Base-by-base conservation (phyloP, 208 protist genomes). In the Crithidia bombi region DNA sequence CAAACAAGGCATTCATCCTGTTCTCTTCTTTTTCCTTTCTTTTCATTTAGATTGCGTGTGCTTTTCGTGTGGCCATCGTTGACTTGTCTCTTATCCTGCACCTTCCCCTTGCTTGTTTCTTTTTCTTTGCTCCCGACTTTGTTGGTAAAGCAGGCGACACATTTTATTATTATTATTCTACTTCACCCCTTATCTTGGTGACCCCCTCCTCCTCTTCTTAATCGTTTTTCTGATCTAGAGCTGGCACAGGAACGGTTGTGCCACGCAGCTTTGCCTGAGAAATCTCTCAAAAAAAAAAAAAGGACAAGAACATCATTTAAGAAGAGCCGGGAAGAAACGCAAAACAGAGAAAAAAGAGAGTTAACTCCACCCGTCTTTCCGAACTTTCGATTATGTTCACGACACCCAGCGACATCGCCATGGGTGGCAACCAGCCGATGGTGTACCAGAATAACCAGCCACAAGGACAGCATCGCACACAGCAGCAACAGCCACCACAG, bases 371-470 rank as follows among this genome's bases (percentile, higher is more conserved):
- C 44, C 2, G 2, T 46, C 10, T 35, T 63, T 36, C 25, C 26
- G 33, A 21, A 11, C 46, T 64, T 51, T 41, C 15, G 14, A 56
- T 43, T 35, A 81, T 82, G 76, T 78, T 82, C 58, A 51, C 57
- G 28, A 43, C 57, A 51, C 52, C 62, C 0, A 82, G 59, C 70
- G 76, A 82, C 43, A 73, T 82, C 23, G 62, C 75, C 39, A 70
- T 66, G 59, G 47, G 49, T 32, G 75, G 75, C 1, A 81, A 75
- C 41, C 75, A 81, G 39, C 75, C 69, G 49, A 71, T 81, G 68
- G 39, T 81, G 36, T 76, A 74, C 46, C 68, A 65, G 28, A 76
- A 71, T 63, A 81, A 65, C 23, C 71, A 77, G 47, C 14, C 55
- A 0, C 67, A 64, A 17, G 21, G 12, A 11, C 66, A 72, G 44